Conservation (phyloP, 1,139 yeast species). For the Nakaseomyces kungkrabaensis region DNA sequence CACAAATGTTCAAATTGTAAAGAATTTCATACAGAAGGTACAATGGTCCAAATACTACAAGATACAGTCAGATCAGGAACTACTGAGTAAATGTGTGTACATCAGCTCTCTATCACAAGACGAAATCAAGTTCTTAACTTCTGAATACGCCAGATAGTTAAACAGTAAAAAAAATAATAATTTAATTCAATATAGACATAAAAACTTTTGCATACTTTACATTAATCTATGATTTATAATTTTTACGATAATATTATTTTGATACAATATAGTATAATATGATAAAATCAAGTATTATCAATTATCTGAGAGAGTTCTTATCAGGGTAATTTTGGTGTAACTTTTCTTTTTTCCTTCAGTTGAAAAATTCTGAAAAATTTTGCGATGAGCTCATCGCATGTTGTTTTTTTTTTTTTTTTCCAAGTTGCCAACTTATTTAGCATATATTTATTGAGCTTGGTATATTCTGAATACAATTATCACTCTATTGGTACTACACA, state of each 20-base stretch:
- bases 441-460: no score
- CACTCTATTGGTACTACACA: no score
- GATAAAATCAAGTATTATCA: neutral
- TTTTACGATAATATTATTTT: neutral
- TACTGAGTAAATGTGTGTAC: constrained; percentile 75
- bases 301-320: no score
- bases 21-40: constrained; percentile 68
- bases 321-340: neutral
- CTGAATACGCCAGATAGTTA: neutral
- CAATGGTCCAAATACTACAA: constrained; percentile 72
- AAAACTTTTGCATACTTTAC: no score
- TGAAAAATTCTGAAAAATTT: constrained; percentile 5
- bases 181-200: no score
- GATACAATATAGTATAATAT: neutral
- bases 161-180: no score
- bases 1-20: constrained; percentile 68
- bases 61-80: constrained; percentile 42
- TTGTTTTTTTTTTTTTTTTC: neutral
- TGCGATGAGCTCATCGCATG: constrained; percentile 4
- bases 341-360: neutral
- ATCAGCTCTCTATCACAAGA: constrained; percentile 66
- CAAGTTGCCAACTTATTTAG: neutral
- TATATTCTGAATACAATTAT: no score
- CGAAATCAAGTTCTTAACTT: constrained; percentile 39
- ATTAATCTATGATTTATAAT: neutral